These are phyloP conservation scores for Dimargaris verticillata DNA, from an alignment of 192 early-diverging fungal genomes.

Conservation along the genomic window DNA sequence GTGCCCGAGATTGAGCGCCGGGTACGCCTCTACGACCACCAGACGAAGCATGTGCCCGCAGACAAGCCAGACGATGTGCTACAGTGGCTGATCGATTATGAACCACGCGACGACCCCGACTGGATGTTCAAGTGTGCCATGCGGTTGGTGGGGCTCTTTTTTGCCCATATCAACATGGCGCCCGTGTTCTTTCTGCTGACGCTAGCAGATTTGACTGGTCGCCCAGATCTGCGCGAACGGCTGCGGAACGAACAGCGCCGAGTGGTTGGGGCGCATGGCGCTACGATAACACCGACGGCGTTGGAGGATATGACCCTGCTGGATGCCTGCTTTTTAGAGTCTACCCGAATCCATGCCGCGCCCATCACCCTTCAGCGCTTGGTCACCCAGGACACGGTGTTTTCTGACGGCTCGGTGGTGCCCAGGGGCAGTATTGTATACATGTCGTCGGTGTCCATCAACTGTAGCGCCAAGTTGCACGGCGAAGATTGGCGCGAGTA, in stretches of 20 bases:
- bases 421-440: neutral
- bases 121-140: neutral
- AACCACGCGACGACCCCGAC: neutral
- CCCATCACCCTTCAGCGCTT: no score
- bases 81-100: neutral
- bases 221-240: neutral
- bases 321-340: neutral
- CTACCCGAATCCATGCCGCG: neutral
- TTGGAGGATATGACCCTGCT: slow-evolving; percentile 1
- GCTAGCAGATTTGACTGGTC: neutral
- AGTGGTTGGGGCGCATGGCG: neutral
- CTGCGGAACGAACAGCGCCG: neutral
- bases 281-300: neutral
- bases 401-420: neutral
- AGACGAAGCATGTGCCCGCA: neutral
- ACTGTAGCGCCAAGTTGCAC: neutral
- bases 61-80: neutral
- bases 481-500: neutral
- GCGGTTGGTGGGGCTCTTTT: neutral
- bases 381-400: neutral
- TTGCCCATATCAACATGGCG: neutral
- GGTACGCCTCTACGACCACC: neutral
- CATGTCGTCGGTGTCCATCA: slow-evolving; percentile 2
- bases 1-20: slow-evolving; percentile 3
- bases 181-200: neutral